Conservation (phyloP, 495 filamentous ascomycete genomes). For the Neurospora sp. region DNA sequence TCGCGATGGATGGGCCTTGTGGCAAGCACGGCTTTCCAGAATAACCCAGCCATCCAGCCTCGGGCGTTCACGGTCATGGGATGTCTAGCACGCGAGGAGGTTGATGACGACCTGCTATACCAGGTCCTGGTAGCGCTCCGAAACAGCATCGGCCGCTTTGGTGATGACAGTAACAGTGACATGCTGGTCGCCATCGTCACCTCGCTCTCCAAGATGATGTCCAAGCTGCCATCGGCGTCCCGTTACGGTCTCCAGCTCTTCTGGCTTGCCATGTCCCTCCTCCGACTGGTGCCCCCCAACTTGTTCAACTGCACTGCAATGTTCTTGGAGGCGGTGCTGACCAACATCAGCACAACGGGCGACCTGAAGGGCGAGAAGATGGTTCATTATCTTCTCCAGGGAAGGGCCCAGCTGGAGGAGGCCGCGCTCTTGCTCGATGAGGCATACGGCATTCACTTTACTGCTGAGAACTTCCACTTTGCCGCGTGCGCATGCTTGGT, state of each 20-base stretch:
- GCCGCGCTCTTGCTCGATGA: slow-evolving; percentile 48
- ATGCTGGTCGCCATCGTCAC: slow-evolving; percentile 58
- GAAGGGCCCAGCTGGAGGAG: slow-evolving; percentile 45
- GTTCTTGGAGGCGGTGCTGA: slow-evolving; percentile 51
- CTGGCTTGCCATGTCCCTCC: slow-evolving; percentile 56
- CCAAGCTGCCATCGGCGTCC: slow-evolving; percentile 51
- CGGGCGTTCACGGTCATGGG: slow-evolving; percentile 61
- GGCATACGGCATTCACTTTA: slow-evolving; percentile 52
- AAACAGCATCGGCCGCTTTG: slow-evolving; percentile 47
- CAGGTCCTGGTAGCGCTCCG: slow-evolving; percentile 56
- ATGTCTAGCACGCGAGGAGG: slow-evolving; percentile 54
- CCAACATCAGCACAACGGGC: slow-evolving; percentile 45
- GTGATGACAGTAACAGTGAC: slow-evolving; percentile 49
- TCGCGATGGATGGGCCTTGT: slow-evolving; percentile 62
- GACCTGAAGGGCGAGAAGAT: slow-evolving; percentile 49
- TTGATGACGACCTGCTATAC: slow-evolving; percentile 59
- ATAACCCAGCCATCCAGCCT: slow-evolving; percentile 58
- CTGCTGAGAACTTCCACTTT: slow-evolving; percentile 52
- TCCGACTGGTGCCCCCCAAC: slow-evolving; percentile 47
- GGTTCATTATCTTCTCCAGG: slow-evolving; percentile 46
- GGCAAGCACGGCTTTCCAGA: slow-evolving; percentile 60
- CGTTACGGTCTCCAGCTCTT: slow-evolving; percentile 59
- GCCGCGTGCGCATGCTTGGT: slow-evolving; percentile 51
- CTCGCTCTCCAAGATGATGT: slow-evolving; percentile 58
- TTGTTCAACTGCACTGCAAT: slow-evolving; percentile 53